These are phyloP conservation scores for Leptographium lundbergii DNA, from an alignment of 2,329 filamentous ascomycete species.

Conservation along the genomic window DNA sequence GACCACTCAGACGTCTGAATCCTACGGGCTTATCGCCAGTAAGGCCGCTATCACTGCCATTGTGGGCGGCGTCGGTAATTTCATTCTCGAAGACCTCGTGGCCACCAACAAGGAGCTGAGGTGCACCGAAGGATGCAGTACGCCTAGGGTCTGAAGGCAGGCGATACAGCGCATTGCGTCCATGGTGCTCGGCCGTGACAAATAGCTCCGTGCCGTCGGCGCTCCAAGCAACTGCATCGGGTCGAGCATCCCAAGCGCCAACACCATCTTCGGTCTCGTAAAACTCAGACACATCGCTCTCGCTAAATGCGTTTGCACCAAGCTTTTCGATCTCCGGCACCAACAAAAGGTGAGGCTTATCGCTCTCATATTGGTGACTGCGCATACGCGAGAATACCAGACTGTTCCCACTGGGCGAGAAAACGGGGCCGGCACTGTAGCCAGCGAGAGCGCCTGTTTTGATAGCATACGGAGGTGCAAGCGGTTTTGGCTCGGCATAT, in stretches of 20 bases:
- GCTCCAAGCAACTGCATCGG: constrained; percentile 44
- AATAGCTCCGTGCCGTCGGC: constrained; percentile 50
- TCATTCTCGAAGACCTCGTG: constrained; percentile 12
- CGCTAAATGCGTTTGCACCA: constrained; percentile 12
- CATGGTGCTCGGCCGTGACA: constrained; percentile 61
- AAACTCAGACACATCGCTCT: constrained; percentile 43
- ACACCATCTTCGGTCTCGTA: constrained; percentile 49
- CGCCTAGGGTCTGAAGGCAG: constrained; percentile 41
- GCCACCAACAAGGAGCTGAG: constrained; percentile 30
- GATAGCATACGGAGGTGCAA: constrained; percentile 23
- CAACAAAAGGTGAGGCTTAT: constrained; percentile 58
- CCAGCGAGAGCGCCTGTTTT: constrained; percentile 41
- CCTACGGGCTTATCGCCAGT: background rate
- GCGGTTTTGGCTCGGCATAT: constrained; percentile 38
- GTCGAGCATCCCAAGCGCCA: constrained; percentile 48
- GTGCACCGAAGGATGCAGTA: constrained; percentile 21
- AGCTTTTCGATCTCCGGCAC: constrained; percentile 47
- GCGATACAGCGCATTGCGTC: constrained; percentile 47
- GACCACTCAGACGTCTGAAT: constrained; percentile 10
- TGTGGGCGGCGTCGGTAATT: background rate
- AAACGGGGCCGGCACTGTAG: constrained; percentile 54
- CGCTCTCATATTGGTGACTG: constrained; percentile 64
- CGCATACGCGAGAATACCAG: constrained; percentile 73
- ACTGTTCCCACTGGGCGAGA: constrained; percentile 58
- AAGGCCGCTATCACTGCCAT: background rate